Evolutionary conservation across 179 eudicot species (phyloP), one percentile per base, ranked within the genome.

Genomic region (Drosera spatulata): DNA sequence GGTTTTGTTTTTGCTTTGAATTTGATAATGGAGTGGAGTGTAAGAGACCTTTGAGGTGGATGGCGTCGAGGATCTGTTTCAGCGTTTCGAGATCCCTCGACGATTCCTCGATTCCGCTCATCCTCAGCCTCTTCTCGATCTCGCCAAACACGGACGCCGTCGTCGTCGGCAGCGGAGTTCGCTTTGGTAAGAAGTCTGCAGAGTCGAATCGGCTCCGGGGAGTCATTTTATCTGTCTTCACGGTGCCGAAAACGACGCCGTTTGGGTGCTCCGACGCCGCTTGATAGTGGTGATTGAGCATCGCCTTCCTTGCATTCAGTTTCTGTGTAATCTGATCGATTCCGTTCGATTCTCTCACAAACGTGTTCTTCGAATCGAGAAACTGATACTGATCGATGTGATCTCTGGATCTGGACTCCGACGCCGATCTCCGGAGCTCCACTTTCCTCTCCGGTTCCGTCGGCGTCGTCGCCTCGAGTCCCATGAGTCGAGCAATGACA

Each of bases 71-170:
- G 58, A 90, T 85, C 40, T 94, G 87, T 55, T 85, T 94, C 59
- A 87, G 62, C 2, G 95, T 79, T 59, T 90, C 96, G 1, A 85
- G 78, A 83, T 94, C 95, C 56, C 74, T 85, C 0, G 83, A 69
- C 3, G 83, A 82, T 39, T 93, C 94, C 7, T 93, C 99, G 40
- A 89, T 85, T 50, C 97, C 99, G 81, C 86, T 80, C 82, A 80
- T 73, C 61, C 62, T 89, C 66, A 93, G 71, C 49, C 86, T 72
- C 71, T 66, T 69, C 64, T 85, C 97, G 10, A 83, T 79, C 70
- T 86, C 97, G 2, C 86, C 89, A 50, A 69, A 81, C 39, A 79
- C 68, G 10, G 93, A 62, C 4, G 64, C 74, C 5, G 80, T 50
- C 64, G 33, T 22, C 33, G 1, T 22, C 79, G 82, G 37, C 63